Evolutionary conservation across 192 early-diverging fungal genomes (phyloP).

Genomic region (Coemansia sp.): DNA sequence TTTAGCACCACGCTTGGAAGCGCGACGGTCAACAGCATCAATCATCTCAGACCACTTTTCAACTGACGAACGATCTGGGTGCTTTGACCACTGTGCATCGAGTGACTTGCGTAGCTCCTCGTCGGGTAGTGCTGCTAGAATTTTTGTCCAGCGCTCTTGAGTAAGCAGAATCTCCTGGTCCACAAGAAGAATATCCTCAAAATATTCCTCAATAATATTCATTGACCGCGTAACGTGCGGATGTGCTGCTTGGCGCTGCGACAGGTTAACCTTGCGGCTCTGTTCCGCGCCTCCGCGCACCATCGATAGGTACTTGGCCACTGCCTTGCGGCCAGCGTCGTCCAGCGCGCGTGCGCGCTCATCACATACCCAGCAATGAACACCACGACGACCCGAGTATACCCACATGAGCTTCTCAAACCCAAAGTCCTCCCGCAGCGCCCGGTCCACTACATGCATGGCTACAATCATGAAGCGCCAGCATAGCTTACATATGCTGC

Average conservation of each 20-base stretch:
- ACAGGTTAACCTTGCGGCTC: slow-evolving; percentile 71
- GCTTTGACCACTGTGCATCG: slow-evolving; percentile 45
- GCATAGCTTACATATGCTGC: slow-evolving; percentile 82
- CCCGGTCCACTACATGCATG: slow-evolving; percentile 81
- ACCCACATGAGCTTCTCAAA: slow-evolving; percentile 93
- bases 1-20: slow-evolving; percentile 33
- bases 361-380: slow-evolving; percentile 98
- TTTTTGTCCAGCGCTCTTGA: slow-evolving; percentile 67
- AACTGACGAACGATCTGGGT: slow-evolving; percentile 33
- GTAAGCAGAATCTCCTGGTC: slow-evolving; percentile 71
- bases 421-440: slow-evolving; percentile 89
- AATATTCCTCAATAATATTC: slow-evolving; percentile 69
- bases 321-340: slow-evolving; percentile 74
- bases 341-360: slow-evolving; percentile 77
- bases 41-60: slow-evolving; percentile 55
- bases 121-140: slow-evolving; percentile 78
- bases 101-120: slow-evolving; percentile 52
- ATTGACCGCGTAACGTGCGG: slow-evolving; percentile 61
- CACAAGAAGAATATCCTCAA: slow-evolving; percentile 67
- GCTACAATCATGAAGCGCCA: slow-evolving; percentile 94
- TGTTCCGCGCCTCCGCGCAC: slow-evolving; percentile 74
- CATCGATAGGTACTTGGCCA: slow-evolving; percentile 82
- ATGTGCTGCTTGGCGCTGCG: slow-evolving; percentile 58
- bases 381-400: slow-evolving; percentile 93
- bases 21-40: slow-evolving; percentile 40